Evolutionary conservation across 768 basidiomycete genomes (phyloP).

Genomic region (Russula abietina): DNA sequence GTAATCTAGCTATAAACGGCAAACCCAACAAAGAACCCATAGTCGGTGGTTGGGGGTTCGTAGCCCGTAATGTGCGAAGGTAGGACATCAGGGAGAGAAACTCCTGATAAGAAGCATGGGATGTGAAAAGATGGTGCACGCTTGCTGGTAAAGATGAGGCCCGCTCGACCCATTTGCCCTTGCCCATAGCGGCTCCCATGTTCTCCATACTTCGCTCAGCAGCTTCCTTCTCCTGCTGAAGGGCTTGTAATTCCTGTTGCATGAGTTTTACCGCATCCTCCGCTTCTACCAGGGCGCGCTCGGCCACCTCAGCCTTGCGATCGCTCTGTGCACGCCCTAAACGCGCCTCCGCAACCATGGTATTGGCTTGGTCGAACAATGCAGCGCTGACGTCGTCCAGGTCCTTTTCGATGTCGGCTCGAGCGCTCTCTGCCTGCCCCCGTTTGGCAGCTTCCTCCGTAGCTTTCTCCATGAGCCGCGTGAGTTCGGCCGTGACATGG

Average conservation of each 20-base stretch:
- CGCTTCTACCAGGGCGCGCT: constrained; percentile 70
- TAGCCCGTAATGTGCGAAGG: constrained; percentile 61
- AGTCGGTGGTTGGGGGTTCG: constrained; percentile 53
- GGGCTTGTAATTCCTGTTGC: constrained; percentile 76
- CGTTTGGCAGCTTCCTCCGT: constrained; percentile 89
- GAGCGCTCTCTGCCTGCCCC: constrained; percentile 83
- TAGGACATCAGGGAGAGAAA: constrained; percentile 74
- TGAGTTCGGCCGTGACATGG: constrained; percentile 88
- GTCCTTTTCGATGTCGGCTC: constrained; percentile 82
- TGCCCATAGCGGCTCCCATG: constrained; percentile 50
- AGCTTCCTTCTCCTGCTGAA: constrained; percentile 61
- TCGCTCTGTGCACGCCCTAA: constrained; percentile 59
- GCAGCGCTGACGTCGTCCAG: constrained; percentile 89
- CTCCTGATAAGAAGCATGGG: constrained; percentile 74
- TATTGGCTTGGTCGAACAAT: constrained; percentile 89
- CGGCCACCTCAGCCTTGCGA: constrained; percentile 68
- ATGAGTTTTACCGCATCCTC: constrained; percentile 81
- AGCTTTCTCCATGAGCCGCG: constrained; percentile 88
- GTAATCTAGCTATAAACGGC: constrained; percentile 70
- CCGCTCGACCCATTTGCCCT: constrained; percentile 61
- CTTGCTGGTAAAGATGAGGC: constrained; percentile 28
- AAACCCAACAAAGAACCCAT: constrained; percentile 70
- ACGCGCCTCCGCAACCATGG: constrained; percentile 95
- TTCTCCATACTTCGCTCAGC: constrained; percentile 49
- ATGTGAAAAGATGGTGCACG: constrained; percentile 47